These are phyloP conservation scores for Populus nigra DNA, from an alignment of 345 rosid species.

Conservation along the genomic window DNA sequence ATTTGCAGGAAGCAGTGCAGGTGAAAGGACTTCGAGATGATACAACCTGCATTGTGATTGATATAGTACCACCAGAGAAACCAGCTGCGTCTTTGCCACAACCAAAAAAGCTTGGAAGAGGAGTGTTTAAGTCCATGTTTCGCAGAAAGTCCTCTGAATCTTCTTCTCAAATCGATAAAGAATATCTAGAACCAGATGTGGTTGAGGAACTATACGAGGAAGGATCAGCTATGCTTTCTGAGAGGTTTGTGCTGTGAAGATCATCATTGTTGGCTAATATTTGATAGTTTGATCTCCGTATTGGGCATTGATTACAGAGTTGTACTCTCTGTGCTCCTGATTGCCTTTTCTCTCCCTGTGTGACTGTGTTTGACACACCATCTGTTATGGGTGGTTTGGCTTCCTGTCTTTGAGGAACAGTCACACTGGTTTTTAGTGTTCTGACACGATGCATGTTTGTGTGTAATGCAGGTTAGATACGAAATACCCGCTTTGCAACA, in stretches of 20 bases:
- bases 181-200: constrained; percentile 67
- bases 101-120: constrained; percentile 73
- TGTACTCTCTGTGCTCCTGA: not conserved
- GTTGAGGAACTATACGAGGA: constrained; percentile 92
- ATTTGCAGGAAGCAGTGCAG: constrained; percentile 76
- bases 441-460: constrained; percentile 15
- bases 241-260: constrained; percentile 59
- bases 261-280: constrained; percentile 13
- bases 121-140: constrained; percentile 85
- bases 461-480: constrained; percentile 75
- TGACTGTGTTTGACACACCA: not conserved
- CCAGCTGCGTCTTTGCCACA: constrained; percentile 63
- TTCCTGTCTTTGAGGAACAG: not conserved
- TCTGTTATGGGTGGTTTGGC: not conserved
- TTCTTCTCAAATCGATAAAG: constrained; percentile 64
- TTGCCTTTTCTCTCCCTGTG: not conserved
- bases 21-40: constrained; percentile 93
- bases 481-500: constrained; percentile 93
- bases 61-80: constrained; percentile 78
- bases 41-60: constrained; percentile 96
- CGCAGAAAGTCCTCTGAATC: constrained; percentile 70
- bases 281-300: not conserved
- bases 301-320: not conserved
- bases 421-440: not conserved
- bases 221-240: constrained; percentile 97